Evolutionary conservation across 2,329 filamentous ascomycete genomes (phyloP).

Genomic region (Neonectria hederae): DNA sequence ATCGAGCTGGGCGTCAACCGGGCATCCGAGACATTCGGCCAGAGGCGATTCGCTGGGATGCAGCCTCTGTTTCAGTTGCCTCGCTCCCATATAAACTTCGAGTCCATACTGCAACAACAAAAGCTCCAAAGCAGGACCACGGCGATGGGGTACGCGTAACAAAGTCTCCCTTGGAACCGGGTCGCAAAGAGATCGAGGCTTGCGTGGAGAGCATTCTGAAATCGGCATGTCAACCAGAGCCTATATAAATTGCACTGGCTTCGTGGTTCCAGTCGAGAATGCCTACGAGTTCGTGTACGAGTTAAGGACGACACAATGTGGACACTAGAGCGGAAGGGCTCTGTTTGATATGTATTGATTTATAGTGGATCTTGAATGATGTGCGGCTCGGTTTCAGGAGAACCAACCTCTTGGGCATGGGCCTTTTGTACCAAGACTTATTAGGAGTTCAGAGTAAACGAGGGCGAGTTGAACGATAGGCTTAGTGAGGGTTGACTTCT

Average conservation of each 20-base stretch:
- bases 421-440: not conserved
- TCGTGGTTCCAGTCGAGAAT: not conserved
- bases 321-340: not conserved
- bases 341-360: not conserved
- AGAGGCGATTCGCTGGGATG: not conserved
- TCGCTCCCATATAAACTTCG: not conserved
- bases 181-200: not conserved
- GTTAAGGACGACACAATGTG: not conserved
- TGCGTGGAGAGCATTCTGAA: not conserved
- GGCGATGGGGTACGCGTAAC: not conserved
- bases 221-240: not conserved
- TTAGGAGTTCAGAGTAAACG: not conserved
- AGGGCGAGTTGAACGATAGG: not conserved
- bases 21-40: not conserved
- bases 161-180: not conserved
- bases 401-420: not conserved
- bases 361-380: not conserved
- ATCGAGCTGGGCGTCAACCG: not conserved
- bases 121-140: not conserved
- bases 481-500: not conserved
- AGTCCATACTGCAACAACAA: not conserved
- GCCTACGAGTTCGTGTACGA: not conserved
- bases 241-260: not conserved
- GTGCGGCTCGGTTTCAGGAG: not conserved
- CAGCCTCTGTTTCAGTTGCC: not conserved